Base-by-base conservation (phyloP, 176 grass and related monocot species). In the Phragmites australis region DNA sequence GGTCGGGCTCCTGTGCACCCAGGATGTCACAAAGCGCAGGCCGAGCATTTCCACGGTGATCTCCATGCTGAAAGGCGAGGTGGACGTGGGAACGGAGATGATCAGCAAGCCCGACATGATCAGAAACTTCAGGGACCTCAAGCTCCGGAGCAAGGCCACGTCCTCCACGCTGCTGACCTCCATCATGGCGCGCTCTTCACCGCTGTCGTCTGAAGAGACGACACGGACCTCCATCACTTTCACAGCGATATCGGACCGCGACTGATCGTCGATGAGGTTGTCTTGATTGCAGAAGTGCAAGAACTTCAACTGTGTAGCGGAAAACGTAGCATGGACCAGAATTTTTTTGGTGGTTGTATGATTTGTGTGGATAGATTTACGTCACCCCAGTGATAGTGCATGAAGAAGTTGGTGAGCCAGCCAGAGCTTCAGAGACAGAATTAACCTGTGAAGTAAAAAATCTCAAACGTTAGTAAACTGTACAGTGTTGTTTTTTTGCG, bases 61-160 rank as follows among this genome's bases (percentile, higher is more conserved):
- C 2, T 37, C 57, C 21, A 92, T 94, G 94, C 60, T 94, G 83
- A 87, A 15, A 10, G 89, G 94, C 3, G 87, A 92, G 67, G 70
- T 19, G 25, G 85, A 90, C 32, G 53, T 90, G 25, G 53, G 74
- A 74, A 80, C 63, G 0, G 82, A 77, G 65, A 75, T 73, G 62
- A 97, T 97, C 74, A 82, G 42, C 41, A 92, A 83, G 82, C 94
- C 94, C 2, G 94, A 86, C 16, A 76, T 94, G 46, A 85, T 97
- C 80, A 84, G 84, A 26, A 89, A 94, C 75, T 83, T 97, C 64
- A 73, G 47, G 77, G 89, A 94, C 65, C 87, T 94, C 3, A 90
- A 79, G 72, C 34, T 85, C 57, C 68, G 79, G 17, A 88, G 85
- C 65, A 74, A 61, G 32, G 93, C 79, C 42, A 85, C 79, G 18